Conservation (phyloP, 2,329 filamentous ascomycete genomes). For the Venturiaceae sp. region DNA sequence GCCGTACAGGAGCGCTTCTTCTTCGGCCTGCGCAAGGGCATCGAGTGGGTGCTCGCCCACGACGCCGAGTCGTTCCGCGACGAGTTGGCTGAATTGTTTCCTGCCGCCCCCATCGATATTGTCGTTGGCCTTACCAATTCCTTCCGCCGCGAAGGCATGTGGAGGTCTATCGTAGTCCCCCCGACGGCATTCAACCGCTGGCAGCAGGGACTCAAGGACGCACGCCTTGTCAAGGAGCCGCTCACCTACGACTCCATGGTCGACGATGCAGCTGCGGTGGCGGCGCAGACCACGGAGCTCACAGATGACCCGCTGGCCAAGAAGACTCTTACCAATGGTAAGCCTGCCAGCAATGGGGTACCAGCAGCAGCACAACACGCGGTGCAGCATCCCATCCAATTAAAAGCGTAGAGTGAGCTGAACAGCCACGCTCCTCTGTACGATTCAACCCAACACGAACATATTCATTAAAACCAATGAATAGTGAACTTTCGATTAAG, state of each 20-base stretch:
- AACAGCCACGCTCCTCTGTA: no score
- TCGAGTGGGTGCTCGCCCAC: conserved; percentile 10
- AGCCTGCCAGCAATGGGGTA: not conserved
- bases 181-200: conserved; percentile 13
- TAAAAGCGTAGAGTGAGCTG: no score
- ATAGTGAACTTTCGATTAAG: no score
- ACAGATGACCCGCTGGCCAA: not conserved
- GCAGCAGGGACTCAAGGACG: conserved; percentile 13
- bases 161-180: conserved; percentile 9
- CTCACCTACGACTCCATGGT: conserved; percentile 12
- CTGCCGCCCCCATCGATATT: conserved; percentile 10
- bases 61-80: conserved; percentile 11
- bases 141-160: conserved; percentile 12
- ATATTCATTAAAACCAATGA: no score
- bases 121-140: conserved; percentile 10
- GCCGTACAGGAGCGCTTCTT: conserved; percentile 13
- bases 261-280: conserved; percentile 8
- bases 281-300: conserved; percentile 2
- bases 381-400: not conserved
- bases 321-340: not conserved
- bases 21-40: conserved; percentile 11
- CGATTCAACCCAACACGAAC: no score
- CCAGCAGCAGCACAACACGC: not conserved
- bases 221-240: conserved; percentile 10
- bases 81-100: conserved; percentile 12